These are phyloP conservation scores for Phytopythium montanum DNA, from an alignment of 352 stramenopile species.

Conservation along the genomic window DNA sequence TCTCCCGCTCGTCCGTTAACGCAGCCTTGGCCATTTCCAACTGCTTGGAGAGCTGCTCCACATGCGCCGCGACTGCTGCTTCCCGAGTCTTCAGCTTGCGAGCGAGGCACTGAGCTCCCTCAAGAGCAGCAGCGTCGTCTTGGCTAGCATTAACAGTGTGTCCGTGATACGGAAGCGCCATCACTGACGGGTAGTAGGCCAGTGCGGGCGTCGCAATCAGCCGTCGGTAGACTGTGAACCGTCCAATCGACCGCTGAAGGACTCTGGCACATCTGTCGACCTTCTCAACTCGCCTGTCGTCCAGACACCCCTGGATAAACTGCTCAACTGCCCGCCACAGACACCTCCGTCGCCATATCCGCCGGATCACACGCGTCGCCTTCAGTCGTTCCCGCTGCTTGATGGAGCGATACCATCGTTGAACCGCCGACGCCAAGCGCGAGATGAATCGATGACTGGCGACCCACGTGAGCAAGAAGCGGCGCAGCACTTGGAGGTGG, in stretches of 20 bases:
- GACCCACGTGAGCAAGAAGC: conserved; percentile 8
- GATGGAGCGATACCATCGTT: conserved; percentile 25
- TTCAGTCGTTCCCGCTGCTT: conserved; percentile 2
- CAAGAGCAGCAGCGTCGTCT: conserved; percentile 8
- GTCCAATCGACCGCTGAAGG: conserved; percentile 40
- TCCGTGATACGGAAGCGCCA: conserved; percentile 10
- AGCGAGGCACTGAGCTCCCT: conserved; percentile 11
- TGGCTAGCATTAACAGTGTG: not conserved
- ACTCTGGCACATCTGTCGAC: conserved; percentile 35
- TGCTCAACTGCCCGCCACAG: conserved; percentile 31
- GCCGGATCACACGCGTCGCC: conserved; percentile 30
- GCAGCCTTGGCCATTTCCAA: conserved; percentile 22
- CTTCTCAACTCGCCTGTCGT: conserved; percentile 22
- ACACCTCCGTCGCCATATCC: conserved; percentile 34
- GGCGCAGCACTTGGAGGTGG: not conserved
- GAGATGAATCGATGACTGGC: conserved; percentile 6
- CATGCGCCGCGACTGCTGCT: conserved; percentile 14
- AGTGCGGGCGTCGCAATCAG: conserved; percentile 26
- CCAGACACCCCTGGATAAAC: conserved; percentile 23
- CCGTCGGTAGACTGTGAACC: conserved; percentile 19
- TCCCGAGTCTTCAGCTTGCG: conserved; percentile 32
- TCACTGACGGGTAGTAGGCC: conserved; percentile 23
- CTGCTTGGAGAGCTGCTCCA: conserved; percentile 26
- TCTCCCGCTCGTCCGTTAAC: conserved; percentile 34
- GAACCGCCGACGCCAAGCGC: conserved; percentile 11